Percentiles rank a stretch among this genome's conserved stretches.
Conservation (phyloP, 2,329 filamentous ascomycete species). For the Seiridium cupressi region DNA sequence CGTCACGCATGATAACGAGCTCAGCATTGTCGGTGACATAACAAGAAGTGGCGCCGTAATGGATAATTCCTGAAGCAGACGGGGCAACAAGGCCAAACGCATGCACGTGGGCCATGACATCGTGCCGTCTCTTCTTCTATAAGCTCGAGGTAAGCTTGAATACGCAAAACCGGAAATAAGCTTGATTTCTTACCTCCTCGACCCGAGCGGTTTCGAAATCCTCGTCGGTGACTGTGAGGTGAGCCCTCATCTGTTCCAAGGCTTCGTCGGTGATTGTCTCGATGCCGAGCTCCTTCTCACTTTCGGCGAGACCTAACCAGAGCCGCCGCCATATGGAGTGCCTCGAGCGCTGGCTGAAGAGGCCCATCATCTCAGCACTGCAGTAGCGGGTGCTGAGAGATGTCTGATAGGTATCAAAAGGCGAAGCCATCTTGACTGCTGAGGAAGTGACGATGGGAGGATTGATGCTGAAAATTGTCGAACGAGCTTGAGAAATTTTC, state of each 20-base stretch:
- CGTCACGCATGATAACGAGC: conserved; percentile 60
- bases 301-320: conserved; percentile 82
- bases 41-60: conserved; percentile 64
- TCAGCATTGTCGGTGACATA: conserved; percentile 69
- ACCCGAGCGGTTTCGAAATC: conserved; percentile 73
- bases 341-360: conserved; percentile 76
- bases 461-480: no score
- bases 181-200: conserved; percentile 54
- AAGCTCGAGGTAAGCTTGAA: background rate
- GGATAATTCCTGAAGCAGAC: conserved; percentile 69
- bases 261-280: conserved; percentile 69
- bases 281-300: conserved; percentile 78
- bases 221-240: conserved; percentile 72
- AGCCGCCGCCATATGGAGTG: conserved; percentile 79
- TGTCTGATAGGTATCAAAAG: background rate
- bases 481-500: no score
- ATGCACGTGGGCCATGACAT: conserved; percentile 68
- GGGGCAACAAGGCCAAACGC: conserved; percentile 61
- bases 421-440: background rate
- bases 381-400: conserved; percentile 12
- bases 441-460: background rate
- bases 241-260: conserved; percentile 71
- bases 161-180: background rate
- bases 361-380: conserved; percentile 64
- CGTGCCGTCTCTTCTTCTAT: background rate